Percentiles rank a stretch among this genome's conserved stretches.
phyloP scores from a whole-genome alignment of 1,139 yeast species.

The Torulaspora globosa region DNA sequence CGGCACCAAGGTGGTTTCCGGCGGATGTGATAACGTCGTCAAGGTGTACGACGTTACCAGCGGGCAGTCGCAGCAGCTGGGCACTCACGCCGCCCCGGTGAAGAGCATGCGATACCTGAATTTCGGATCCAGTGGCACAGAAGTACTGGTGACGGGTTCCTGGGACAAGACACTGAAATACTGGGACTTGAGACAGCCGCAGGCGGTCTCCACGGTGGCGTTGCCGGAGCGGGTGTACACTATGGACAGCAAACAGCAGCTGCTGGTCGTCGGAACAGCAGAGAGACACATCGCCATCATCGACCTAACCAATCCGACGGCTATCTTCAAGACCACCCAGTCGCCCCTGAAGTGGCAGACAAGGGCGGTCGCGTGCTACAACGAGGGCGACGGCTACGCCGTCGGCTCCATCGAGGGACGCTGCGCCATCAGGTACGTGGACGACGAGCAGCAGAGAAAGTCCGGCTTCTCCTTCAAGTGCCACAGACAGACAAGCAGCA shows the following conservation, averaged over 20 bases:
- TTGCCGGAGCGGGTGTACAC: constrained; percentile 89
- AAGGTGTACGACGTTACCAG: constrained; percentile 76
- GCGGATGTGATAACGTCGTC: constrained; percentile 91
- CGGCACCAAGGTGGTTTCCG: constrained; percentile 83
- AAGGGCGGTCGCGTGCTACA: constrained; percentile 74
- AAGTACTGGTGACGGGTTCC: constrained; percentile 85
- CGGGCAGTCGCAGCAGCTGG: constrained; percentile 81
- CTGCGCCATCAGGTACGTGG: constrained; percentile 93
- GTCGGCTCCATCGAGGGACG: constrained; percentile 94
- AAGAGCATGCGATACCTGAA: constrained; percentile 69
- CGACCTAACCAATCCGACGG: constrained; percentile 79
- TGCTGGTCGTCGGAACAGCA: constrained; percentile 89
- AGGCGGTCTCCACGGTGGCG: constrained; percentile 73
- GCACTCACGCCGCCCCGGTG: constrained; percentile 82
- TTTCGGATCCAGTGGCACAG: constrained; percentile 77
- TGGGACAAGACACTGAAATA: constrained; percentile 95
- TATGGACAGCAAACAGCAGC: constrained; percentile 78
- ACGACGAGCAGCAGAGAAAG: constrained; percentile 69
- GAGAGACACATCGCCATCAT: constrained; percentile 77
- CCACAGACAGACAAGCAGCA: constrained; percentile 54
- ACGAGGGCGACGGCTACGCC: constrained; percentile 88
- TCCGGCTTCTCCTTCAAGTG: constrained; percentile 89
- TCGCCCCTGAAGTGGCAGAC: constrained; percentile 95
- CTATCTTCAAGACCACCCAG: constrained; percentile 65
- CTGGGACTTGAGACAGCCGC: constrained; percentile 75